Evolutionary conservation across 257 asterid species (phyloP), one percentile per base, ranked within the genome.

Genomic region (Solanum piurae): DNA sequence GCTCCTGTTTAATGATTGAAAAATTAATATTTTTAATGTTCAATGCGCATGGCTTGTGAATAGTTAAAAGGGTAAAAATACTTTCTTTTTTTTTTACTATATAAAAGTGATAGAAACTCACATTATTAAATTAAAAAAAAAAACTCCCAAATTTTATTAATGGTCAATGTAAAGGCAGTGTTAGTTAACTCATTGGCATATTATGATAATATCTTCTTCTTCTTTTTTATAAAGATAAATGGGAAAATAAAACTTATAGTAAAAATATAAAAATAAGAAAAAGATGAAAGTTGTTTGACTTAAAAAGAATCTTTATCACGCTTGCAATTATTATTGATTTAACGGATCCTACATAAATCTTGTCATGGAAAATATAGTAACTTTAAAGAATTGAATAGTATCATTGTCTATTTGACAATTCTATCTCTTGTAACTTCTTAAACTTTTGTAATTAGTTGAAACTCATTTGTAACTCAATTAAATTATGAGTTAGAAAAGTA

Each of bases 321-420:
- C 88, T 84, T 84, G 42, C 73, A 60, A 88, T 88, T 31, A 88
- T 88, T 31, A 84, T 84, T 88, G 84, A 31, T 85, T 49, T 37
- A 49, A 16, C 11, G 60, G 64, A 88, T 83, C 89, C 87, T 77
- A 88, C 87, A 69, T 12, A 49, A 13, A 87, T 71, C 13, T 42
- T 87, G 25, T 71, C 76, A 36, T 71, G 21, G 29, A 44, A 52
- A 87, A 64, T 77, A 29, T 21, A 5, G 58, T 46, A 37, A 6
- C 13, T 62, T 49, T 58, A 46, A 27, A 23, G 33, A 9, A 73
- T 73, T 62, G 0, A n/a, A 10, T 62, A 62, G 31, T 23, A 25
- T 64, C 33, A 64, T 64, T 64, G 1, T 0, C 33, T 25, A 64
- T 64, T 64, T 64, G 33, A 64, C 33, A 64, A 64, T 64, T 64